Evolutionary conservation across 495 filamentous ascomycete genomes (phyloP).

Genomic region (Lepraria neglecta): DNA sequence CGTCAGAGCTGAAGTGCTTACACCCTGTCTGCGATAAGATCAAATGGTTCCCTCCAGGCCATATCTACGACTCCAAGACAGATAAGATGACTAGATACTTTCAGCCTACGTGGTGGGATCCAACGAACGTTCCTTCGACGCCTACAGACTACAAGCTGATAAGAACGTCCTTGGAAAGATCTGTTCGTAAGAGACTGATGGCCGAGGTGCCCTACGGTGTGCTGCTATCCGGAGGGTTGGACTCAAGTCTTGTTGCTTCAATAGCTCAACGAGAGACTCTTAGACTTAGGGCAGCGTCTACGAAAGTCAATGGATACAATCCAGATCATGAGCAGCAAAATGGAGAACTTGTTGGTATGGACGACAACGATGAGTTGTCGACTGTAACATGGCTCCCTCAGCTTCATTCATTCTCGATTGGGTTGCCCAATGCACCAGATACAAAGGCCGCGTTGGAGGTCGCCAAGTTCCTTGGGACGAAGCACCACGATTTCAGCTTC

Average conservation of each 20-base stretch:
- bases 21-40: conserved; percentile 94
- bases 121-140: conserved; percentile 63
- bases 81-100: conserved; percentile 77
- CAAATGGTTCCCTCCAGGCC: conserved; percentile 86
- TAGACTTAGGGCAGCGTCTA: conserved; percentile 58
- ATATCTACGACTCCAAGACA: conserved; percentile 90
- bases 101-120: conserved; percentile 89
- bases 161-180: conserved; percentile 74
- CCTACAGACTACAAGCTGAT: conserved; percentile 76
- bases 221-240: conserved; percentile 86
- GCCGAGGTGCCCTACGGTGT: conserved; percentile 98
- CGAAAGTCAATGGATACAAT: conserved; percentile 34
- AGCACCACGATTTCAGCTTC: conserved; percentile 96
- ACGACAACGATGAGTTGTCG: conserved; percentile 79
- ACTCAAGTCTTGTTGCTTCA: conserved; percentile 89
- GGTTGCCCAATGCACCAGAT: conserved; percentile 84
- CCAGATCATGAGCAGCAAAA: conserved; percentile 44
- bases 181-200: conserved; percentile 95
- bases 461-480: conserved; percentile 90
- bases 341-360: conserved; percentile 82
- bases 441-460: conserved; percentile 83
- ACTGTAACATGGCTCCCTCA: conserved; percentile 90
- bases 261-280: conserved; percentile 91
- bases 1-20: conserved; percentile 91
- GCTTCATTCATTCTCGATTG: conserved; percentile 97